A percentile compares a stretch with the other conserved stretches of the same genome.
These are phyloP conservation scores for Dichomitus squalens DNA, from an alignment of 1,284 basidiomycete genomes.

Conservation along the genomic window DNA sequence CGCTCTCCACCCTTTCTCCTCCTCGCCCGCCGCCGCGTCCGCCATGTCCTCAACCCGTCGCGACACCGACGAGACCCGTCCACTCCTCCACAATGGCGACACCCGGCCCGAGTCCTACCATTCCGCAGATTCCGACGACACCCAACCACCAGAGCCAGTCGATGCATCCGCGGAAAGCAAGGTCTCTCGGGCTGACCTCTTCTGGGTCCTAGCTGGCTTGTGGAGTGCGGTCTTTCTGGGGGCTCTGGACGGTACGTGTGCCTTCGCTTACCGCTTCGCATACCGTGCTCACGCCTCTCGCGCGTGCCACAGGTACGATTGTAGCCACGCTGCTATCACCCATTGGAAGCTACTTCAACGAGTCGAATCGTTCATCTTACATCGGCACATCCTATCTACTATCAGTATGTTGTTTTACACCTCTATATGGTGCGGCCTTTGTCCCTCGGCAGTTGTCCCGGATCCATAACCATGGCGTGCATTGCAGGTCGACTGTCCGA, in stretches of 20 bases:
- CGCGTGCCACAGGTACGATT: slow-evolving; percentile 58
- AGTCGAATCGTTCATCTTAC: slow-evolving; percentile 82
- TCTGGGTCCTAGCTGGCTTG: slow-evolving; percentile 73
- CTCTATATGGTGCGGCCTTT: slow-evolving; percentile 71
- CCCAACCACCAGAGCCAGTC: slow-evolving; percentile 20
- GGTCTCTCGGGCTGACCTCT: slow-evolving; percentile 53
- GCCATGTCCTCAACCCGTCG: slow-evolving; percentile 7
- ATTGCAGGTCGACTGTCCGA: slow-evolving; percentile 78
- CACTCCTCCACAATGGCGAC: slow-evolving; percentile 25
- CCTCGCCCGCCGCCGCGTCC: slow-evolving; percentile 1
- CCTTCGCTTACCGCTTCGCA: slow-evolving; percentile 14
- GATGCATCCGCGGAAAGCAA: slow-evolving; percentile 38
- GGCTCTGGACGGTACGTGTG: slow-evolving; percentile 71
- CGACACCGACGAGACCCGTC: slow-evolving; percentile 27
- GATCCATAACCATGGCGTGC: background rate
- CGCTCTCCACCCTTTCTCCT: slow-evolving; percentile 7
- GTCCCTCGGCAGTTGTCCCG: background rate
- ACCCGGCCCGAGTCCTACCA: slow-evolving; percentile 17
- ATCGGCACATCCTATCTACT: slow-evolving; percentile 87
- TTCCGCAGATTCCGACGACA: slow-evolving; percentile 13
- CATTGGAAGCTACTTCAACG: slow-evolving; percentile 78
- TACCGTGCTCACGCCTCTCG: slow-evolving; percentile 22
- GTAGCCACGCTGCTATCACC: slow-evolving; percentile 79
- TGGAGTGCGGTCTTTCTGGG: slow-evolving; percentile 83
- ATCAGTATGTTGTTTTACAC: slow-evolving; percentile 90